Conservation (phyloP, 495 filamentous ascomycete genomes). For the Lasiosphaeris hirsuta region DNA sequence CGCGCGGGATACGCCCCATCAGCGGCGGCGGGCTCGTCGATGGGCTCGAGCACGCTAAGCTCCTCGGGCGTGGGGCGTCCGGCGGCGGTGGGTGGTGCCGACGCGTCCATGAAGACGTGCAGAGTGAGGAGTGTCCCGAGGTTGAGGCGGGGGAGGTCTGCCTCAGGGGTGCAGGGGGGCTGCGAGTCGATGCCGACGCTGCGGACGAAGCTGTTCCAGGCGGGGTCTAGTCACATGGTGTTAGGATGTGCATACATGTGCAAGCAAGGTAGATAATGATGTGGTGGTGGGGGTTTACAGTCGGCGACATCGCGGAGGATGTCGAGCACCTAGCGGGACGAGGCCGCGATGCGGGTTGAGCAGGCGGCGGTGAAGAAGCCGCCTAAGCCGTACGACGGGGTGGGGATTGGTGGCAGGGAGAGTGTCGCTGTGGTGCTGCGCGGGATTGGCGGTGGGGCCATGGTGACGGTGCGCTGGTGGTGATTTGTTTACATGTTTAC, state of each 20-base stretch:
- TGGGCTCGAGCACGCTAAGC: slow-evolving; percentile 30
- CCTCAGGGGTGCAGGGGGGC: neutral
- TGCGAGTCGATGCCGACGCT: slow-evolving; percentile 23
- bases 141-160: slow-evolving; percentile 2
- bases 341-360: slow-evolving; percentile 28
- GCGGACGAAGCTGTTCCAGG: slow-evolving; percentile 39
- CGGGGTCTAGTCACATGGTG: slow-evolving; percentile 16
- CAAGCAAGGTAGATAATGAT: neutral
- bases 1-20: neutral
- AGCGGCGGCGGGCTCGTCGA: slow-evolving; percentile 14
- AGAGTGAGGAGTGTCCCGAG: slow-evolving; percentile 33
- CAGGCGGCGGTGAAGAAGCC: slow-evolving; percentile 30
- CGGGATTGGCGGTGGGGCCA: slow-evolving; percentile 5
- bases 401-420: slow-evolving; percentile 17
- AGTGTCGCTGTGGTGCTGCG: slow-evolving; percentile 1
- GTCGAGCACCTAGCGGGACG: slow-evolving; percentile 26
- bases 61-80: slow-evolving; percentile 17
- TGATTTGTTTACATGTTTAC: neutral
- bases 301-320: slow-evolving; percentile 22
- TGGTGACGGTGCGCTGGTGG: neutral
- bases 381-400: slow-evolving; percentile 29
- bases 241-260: neutral
- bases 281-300: slow-evolving; percentile 17
- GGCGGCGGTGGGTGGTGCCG: neutral
- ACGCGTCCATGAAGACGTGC: slow-evolving; percentile 28